Evolutionary conservation across 2,329 filamentous ascomycete species (phyloP).

Genomic region (Cladosporium sp.): DNA sequence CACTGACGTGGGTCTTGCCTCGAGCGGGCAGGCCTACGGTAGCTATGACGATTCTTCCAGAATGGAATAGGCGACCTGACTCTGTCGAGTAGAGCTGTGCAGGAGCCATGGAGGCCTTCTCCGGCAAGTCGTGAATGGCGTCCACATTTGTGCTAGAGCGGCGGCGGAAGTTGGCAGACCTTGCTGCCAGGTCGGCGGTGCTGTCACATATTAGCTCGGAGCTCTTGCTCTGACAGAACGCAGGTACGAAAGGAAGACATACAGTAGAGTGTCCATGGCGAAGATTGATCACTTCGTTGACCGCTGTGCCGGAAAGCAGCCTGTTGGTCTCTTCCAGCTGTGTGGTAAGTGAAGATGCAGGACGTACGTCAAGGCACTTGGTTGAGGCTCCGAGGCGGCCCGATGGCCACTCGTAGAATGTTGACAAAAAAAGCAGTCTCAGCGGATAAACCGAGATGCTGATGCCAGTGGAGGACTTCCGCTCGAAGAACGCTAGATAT

Average conservation of each 20-base stretch:
- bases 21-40: slow-evolving; percentile 92
- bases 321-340: too few species aligned
- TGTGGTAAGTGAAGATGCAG: not conserved
- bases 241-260: slow-evolving; percentile 42
- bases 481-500: too few species aligned
- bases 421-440: not conserved
- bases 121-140: slow-evolving; percentile 87
- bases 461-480: too few species aligned
- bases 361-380: not conserved
- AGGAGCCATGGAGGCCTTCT: slow-evolving; percentile 78
- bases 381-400: slow-evolving; percentile 3
- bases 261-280: slow-evolving; percentile 31
- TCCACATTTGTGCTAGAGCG: slow-evolving; percentile 96
- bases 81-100: slow-evolving; percentile 98
- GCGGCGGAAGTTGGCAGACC: slow-evolving; percentile 80
- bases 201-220: slow-evolving; percentile 39
- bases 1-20: slow-evolving; percentile 97
- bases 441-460: too few species aligned
- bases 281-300: not conserved
- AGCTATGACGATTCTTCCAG: slow-evolving; percentile 91
- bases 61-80: slow-evolving; percentile 93
- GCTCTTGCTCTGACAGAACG: slow-evolving; percentile 47
- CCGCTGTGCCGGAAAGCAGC: not conserved
- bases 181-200: slow-evolving; percentile 86
- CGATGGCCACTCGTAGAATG: not conserved